Evolutionary conservation across 352 stramenopile species (phyloP), one percentile per base, ranked within the genome.

Genomic region (Pythium scleroteichum): DNA sequence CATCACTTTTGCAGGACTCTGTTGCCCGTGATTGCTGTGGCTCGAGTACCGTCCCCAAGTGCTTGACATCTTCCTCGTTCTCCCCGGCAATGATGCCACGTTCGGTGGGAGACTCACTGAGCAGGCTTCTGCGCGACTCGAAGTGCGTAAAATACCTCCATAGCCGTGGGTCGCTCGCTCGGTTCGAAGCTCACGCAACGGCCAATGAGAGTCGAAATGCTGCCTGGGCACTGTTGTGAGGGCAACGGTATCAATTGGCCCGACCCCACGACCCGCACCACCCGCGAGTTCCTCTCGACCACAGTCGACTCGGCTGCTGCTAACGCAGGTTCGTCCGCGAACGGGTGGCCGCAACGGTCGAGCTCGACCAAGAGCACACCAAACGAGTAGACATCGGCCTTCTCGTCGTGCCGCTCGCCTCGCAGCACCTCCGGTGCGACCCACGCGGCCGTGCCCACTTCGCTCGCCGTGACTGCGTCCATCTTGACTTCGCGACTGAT

Each of bases 341-440:
- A 54, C 33, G 54, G 54, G 23, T 54, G 54, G 10, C 7, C 10
- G 19, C 54, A 42, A 16, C 48, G 66, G 32, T 71, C 64, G 27
- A 71, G 33, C 44, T 71, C 64, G n/a, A 61, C 55, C 22, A 71
- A 19, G 17, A 71, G 10, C 20, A 71, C 58, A 12, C 64, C 64
- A n/a, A 71, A 57, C 40, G 57, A 67, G 49, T 71, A 71, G 29
- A 71, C 63, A 40, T 71, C 64, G 9, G 64, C 57, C 64, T 66
- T 67, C 42, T 65, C 58, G 16, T 33, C 52, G 58, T 71, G 62
- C 22, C 50, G 48, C 23, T 56, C 40, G 47, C 64, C 64, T 35
- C 66, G 48, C 7, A 71, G 35, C 16, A 71, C 48, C 41, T 70
- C 63, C 17, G 63, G 63, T n/a, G 63, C 63, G 23, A 66, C 62